Base-by-base conservation (phyloP, 2,329 filamentous ascomycete species). In the Apiospora sp. region DNA sequence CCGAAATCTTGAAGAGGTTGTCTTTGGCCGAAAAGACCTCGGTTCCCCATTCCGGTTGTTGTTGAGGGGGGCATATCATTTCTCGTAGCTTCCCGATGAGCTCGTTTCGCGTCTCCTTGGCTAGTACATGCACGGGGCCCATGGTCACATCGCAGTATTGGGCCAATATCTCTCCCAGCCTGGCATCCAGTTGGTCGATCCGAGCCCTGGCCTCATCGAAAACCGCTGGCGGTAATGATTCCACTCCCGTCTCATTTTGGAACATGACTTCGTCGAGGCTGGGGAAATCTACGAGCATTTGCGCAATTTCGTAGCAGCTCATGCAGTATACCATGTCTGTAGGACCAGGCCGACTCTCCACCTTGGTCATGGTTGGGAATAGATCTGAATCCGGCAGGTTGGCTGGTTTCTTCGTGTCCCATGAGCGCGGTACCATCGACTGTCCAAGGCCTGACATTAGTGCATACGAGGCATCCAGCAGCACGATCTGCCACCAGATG, bases 401-500 rank as follows among this genome's bases (percentile, higher is more conserved):
- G 68, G 83, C 83, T 7, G 90, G 89, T 73, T 83, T 79, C 77
- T 87, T 87, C 6, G 89, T 90, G 73, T 90, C 87, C 86, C 88
- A 90, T 54, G 83, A 83, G n/a, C 82, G 83, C 4, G 87, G 86
- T 2, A 89, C 80, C 71, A 88, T 80, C 13, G 86, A 86, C 74
- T 88, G 86, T 72, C 84, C 88, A 34, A 91, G 84, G 1, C 89
- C 89, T 5, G 89, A 90, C 72, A 89, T 82, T 72, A 91, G 81
- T 58, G 88, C 89, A 71, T 87, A 87, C 75, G 89, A 87, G 61
- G 86, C 83, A 74, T 92, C 90, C 70, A 89, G 83, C 71, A 91
- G 82, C 68, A 90, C 84, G 37, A 92, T 86, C 77, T 90, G 87
- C 90, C 90, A 92, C 91, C 91, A 93, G 27, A 92, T 84, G 8